Base-by-base conservation (phyloP, 192 early-diverging fungal genomes). In the Backusella westeae region DNA sequence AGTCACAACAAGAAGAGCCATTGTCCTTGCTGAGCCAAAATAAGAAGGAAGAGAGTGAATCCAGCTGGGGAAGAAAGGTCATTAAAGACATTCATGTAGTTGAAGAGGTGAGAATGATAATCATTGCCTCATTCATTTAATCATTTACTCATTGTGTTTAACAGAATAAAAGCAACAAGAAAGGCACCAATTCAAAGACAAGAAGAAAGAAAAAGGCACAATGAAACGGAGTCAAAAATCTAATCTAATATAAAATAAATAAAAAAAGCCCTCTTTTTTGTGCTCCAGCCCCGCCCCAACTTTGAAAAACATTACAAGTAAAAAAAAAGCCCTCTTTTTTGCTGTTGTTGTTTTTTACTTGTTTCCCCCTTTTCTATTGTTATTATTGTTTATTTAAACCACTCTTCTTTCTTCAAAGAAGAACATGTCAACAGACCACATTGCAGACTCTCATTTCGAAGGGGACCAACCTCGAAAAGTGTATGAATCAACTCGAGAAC, bases 1-100 rank as follows among this genome's bases (percentile, higher is more conserved):
- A 71, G 8, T 12, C 6, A 14, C 75, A 83, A 49, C 69, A 77
- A 77, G 63, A 29, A 59, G 53, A 59, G 21, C 0, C 56, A 10
- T 63, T 59, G 9, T 3, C 56, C 21, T 26, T 6, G 3, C 4
- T 29, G 10, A 29, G 3, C 9, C 10, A 1, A 12, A 63, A 26
- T 26, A 63, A 63, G 7, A 63, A 63, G 56, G 26, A 63, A 29
- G 56, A 63, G 10, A 29, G n/a, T 63, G 23, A 63, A 63, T 26
- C 23, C 9, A 63, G 23, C 3, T 63, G 56, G 56, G 56, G 56
- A 29, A 63, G 56, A 63, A 63, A 63, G 4, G 21, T 63, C 23
- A 63, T 63, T 29, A 63, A 63, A 29, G 56, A 63, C 8, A 63
- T 63, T 29, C 21, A 63, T 29, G 10, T 1, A 9, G 26, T 4